These are phyloP conservation scores for Metschnikowia borealis DNA, from an alignment of 805 yeast genomes.

Conservation along the genomic window DNA sequence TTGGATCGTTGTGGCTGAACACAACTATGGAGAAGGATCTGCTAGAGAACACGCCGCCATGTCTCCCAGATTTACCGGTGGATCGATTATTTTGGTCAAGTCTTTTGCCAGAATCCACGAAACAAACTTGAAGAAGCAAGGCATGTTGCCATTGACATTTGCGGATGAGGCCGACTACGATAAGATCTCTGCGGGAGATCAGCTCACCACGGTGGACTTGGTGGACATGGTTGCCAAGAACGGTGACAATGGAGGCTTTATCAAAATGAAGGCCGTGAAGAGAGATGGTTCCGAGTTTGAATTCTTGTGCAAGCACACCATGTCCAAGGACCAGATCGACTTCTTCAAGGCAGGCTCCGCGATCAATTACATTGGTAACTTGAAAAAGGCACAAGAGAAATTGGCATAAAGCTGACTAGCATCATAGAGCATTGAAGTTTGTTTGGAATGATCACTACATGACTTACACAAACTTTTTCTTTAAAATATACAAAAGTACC, in stretches of 20 bases:
- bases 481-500: conserved; percentile 4
- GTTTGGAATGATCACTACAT: not conserved
- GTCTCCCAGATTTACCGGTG: conserved; percentile 93
- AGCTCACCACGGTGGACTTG: conserved; percentile 29
- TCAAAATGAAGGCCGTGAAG: conserved; percentile 71
- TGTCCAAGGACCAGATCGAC: conserved; percentile 94
- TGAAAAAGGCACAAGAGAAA: conserved; percentile 22
- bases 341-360: conserved; percentile 98
- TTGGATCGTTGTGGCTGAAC: conserved; percentile 96
- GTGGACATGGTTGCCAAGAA: conserved; percentile 58
- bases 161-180: conserved; percentile 90
- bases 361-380: conserved; percentile 80
- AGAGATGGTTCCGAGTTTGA: conserved; percentile 63
- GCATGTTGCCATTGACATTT: conserved; percentile 92
- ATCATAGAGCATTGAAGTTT: conserved; percentile 1
- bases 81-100: conserved; percentile 80
- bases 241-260: conserved; percentile 84
- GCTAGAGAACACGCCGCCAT: conserved; percentile 99
- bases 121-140: conserved; percentile 96
- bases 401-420: not conserved
- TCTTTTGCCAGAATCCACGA: conserved; percentile 98
- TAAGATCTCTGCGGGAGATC: conserved; percentile 68
- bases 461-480: not conserved
- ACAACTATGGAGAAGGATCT: conserved; percentile 98
- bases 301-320: conserved; percentile 84